Conservation (phyloP, 257 asterid species). For the Jacaranda mimosifolia region DNA sequence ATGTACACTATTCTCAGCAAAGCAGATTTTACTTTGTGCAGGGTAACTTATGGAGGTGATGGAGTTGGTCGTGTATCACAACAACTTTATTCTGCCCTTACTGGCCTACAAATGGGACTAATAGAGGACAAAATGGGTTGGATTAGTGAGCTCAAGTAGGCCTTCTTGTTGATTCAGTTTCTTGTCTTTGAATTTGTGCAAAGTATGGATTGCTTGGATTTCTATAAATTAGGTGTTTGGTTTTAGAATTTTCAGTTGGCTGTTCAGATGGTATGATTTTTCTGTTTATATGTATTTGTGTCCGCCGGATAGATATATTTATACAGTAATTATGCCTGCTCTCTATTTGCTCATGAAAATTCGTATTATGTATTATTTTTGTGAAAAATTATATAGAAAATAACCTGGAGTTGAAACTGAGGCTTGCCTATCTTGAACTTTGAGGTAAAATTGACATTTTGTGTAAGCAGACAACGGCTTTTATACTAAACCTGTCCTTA, state of each 20-base stretch:
- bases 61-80: constrained; percentile 70
- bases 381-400: neutral
- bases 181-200: neutral
- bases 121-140: constrained; percentile 70
- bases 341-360: neutral
- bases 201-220: neutral
- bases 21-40: constrained; percentile 32
- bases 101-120: constrained; percentile 76
- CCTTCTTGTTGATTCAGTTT: neutral
- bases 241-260: neutral
- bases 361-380: neutral
- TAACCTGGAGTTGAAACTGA: no score
- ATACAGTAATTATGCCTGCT: neutral
- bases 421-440: no score
- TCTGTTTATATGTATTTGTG: neutral
- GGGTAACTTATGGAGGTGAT: constrained; percentile 57
- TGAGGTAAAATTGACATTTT: no score
- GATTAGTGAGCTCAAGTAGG: constrained; percentile 57
- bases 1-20: neutral
- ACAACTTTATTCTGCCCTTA: constrained; percentile 66
- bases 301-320: neutral
- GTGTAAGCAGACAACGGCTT: no score
- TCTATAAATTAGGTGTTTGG: neutral
- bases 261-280: neutral
- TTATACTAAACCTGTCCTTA: no score